Base-by-base conservation (phyloP, 257 asterid species). In the Scutellaria minor region DNA sequence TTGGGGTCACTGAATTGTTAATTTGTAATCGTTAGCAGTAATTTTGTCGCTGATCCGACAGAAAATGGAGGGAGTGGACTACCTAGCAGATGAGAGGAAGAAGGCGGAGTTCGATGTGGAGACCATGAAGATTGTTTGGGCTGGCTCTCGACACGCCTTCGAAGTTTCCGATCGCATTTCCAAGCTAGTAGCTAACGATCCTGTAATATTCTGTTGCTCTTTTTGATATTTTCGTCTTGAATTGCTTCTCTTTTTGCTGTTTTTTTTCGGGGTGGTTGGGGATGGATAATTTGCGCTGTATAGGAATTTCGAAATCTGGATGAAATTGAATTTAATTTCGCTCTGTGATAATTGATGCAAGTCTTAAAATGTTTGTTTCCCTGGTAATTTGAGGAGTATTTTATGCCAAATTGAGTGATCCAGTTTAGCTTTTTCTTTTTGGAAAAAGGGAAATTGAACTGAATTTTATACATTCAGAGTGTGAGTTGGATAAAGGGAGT, bases 101-200 rank as follows among this genome's bases (percentile, higher is more conserved):
- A 90, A 77, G 86, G 84, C 98, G 27, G 85, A 68, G 81, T 92
- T 95, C 84, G 95, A 89, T 84, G 96, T 92, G 40, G 88, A 86
- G 42, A 87, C 80, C 47, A 89, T 95, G 99, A 95, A 95, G 89
- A 69, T 95, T 68, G 91, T 92, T 2, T 95, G 99, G 99, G 98
- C 96, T 24, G 99, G 99, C 42, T 95, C 99, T 22, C 86, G 79
- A n/a, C 87, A 75, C 42, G 70, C 71, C 69, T 79, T 91, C 42
- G 83, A 92, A 76, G 77, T 92, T 37, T 82, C 97, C 13, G 96
- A 95, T 85, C 99, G 99, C 24, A 92, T 95, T 54, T 80, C 99
- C 54, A 92, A 91, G 88, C 98, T 95, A 64, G 99, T 95, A 14
- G 97, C 97, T 13, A 71, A 77, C 72, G 98, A 95, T 86, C 99